Evolutionary conservation across 345 rosid genomes (phyloP).

Genomic region (Xanthoceras sorbifolium): DNA sequence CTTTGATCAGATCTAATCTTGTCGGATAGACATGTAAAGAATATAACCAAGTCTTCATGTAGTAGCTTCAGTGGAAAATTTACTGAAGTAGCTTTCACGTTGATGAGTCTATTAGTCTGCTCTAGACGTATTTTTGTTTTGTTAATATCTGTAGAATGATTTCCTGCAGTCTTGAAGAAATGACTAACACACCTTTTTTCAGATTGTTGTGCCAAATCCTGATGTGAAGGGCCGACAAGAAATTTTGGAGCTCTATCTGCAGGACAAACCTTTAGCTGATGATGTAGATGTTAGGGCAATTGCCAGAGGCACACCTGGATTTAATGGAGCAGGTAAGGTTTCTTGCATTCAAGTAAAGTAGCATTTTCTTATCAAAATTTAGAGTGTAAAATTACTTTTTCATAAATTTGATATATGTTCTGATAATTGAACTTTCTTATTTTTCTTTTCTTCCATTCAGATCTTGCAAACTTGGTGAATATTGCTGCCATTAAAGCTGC

Average conservation of each 20-base stretch:
- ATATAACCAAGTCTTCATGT: neutral
- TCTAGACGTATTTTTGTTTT: neutral
- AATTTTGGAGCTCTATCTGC: constrained; percentile 93
- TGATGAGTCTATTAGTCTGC: neutral
- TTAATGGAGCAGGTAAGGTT: constrained; percentile 91
- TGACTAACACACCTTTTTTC: constrained; percentile 36
- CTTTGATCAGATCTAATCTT: neutral
- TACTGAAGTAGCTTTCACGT: neutral
- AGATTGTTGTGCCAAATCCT: constrained; percentile 97
- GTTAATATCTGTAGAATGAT: constrained; percentile 2
- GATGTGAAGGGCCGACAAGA: constrained; percentile 95
- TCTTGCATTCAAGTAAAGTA: constrained; percentile 10
- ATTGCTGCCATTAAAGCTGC: constrained; percentile 99
- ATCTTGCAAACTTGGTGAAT: constrained; percentile 95
- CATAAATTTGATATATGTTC: constrained; percentile 1
- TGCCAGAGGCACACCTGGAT: constrained; percentile 99
- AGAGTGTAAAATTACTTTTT: neutral
- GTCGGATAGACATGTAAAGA: neutral
- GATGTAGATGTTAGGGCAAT: constrained; percentile 87
- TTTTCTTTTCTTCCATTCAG: constrained; percentile 38
- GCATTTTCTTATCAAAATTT: neutral
- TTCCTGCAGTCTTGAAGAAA: constrained; percentile 9
- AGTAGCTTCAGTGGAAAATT: neutral
- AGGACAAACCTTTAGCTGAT: constrained; percentile 87
- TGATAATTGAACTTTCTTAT: constrained; percentile 1